phyloP scores from a whole-genome alignment of 2,329 filamentous ascomycete genomes.

The Fusarium coffeatum region DNA sequence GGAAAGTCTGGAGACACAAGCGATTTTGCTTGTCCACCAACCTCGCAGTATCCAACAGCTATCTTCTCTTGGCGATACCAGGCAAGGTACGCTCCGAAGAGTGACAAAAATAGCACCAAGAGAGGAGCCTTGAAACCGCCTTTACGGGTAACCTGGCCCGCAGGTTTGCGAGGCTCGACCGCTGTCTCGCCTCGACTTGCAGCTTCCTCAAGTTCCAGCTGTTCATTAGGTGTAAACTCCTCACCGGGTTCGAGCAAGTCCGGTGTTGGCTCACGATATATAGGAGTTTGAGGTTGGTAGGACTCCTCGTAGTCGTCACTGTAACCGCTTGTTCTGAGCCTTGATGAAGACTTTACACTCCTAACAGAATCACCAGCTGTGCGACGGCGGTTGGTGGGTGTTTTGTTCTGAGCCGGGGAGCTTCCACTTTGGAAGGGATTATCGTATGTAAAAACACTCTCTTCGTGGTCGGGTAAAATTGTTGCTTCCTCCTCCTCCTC shows the following conservation, averaged over 20 bases:
- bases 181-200: conserved; percentile 64
- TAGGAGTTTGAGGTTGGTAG: conserved; percentile 48
- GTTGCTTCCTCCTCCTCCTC: conserved; percentile 50
- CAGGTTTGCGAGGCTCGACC: conserved; percentile 57
- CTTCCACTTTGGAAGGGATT: conserved; percentile 92
- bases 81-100: conserved; percentile 77
- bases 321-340: conserved; percentile 57
- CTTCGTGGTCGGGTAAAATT: conserved; percentile 52
- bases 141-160: conserved; percentile 51
- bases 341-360: conserved; percentile 56
- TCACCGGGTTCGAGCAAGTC: conserved; percentile 75
- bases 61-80: conserved; percentile 97
- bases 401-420: conserved; percentile 68
- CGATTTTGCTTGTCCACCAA: conserved; percentile 72
- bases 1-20: conserved; percentile 62
- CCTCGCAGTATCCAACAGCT: conserved; percentile 93
- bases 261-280: conserved; percentile 48
- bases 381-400: conserved; percentile 62
- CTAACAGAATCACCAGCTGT: conserved; percentile 59
- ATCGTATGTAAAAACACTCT: conserved; percentile 83
- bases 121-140: conserved; percentile 72
- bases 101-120: conserved; percentile 75
- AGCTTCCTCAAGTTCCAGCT: conserved; percentile 80
- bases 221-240: conserved; percentile 93
- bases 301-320: conserved; percentile 48